Conservation (phyloP, 805 yeast genomes). For the Zygoascus biomembranicola region DNA sequence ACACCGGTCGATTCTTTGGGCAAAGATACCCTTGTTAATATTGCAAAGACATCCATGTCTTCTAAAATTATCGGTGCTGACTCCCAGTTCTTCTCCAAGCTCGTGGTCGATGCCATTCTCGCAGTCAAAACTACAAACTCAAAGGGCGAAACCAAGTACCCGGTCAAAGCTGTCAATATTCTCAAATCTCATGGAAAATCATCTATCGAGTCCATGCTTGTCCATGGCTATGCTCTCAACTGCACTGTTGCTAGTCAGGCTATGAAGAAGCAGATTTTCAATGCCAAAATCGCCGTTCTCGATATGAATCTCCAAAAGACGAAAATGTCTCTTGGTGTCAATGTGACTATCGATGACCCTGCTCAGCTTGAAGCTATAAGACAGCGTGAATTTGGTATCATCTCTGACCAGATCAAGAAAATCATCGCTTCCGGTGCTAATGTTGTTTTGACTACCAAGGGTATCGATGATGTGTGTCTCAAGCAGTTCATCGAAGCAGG, state of each 20-base stretch:
- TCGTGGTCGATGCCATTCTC: conserved; percentile 92
- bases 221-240: conserved; percentile 91
- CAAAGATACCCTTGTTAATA: conserved; percentile 75
- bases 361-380: conserved; percentile 91
- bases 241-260: conserved; percentile 98
- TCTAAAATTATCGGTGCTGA: conserved; percentile 94
- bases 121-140: conserved; percentile 87
- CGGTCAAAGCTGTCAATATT: conserved; percentile 94
- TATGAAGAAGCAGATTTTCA: conserved; percentile 61
- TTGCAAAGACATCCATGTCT: conserved; percentile 96
- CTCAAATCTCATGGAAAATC: conserved; percentile 96
- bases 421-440: conserved; percentile 86
- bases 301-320: conserved; percentile 94
- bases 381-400: conserved; percentile 78
- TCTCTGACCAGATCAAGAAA: conserved; percentile 73
- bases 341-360: conserved; percentile 93
- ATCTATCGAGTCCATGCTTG: conserved; percentile 73
- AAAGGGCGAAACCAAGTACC: conserved; percentile 85
- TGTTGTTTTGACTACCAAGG: conserved; percentile 87
- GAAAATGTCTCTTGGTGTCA: conserved; percentile 97
- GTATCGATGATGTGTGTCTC: conserved; percentile 86
- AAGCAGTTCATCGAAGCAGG: conserved; percentile 87
- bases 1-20: conserved; percentile 71
- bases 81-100: conserved; percentile 75
- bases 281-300: conserved; percentile 78